Percentiles rank a stretch among this genome's conserved stretches.
These are phyloP conservation scores for Penicillium fimorum DNA, from an alignment of 495 filamentous ascomycete species.

Conservation along the genomic window DNA sequence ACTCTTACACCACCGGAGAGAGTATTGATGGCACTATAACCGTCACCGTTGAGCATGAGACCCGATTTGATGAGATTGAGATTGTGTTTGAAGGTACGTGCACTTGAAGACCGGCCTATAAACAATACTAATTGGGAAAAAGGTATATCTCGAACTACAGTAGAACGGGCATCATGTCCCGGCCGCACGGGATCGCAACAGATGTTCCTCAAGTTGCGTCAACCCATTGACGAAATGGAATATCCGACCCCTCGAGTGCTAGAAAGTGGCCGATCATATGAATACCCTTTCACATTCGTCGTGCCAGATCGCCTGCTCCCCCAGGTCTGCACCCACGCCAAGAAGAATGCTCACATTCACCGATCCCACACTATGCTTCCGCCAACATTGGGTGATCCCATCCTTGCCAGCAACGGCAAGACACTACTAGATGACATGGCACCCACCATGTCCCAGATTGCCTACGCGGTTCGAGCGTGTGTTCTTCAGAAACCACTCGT, in stretches of 20 bases:
- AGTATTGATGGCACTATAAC: slow-evolving; percentile 56
- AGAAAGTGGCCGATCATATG: slow-evolving; percentile 64
- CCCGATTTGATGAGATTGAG: slow-evolving; percentile 73
- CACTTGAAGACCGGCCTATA: slow-evolving; percentile 26
- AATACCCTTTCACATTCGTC: slow-evolving; percentile 83
- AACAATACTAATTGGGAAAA: slow-evolving; percentile 15
- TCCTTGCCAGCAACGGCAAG: slow-evolving; percentile 49
- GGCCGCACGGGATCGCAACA: slow-evolving; percentile 54
- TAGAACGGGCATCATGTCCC: slow-evolving; percentile 51
- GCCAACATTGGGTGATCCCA: slow-evolving; percentile 73
- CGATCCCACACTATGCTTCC: slow-evolving; percentile 76
- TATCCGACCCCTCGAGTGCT: slow-evolving; percentile 71
- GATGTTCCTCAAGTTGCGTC: slow-evolving; percentile 75
- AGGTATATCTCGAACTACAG: slow-evolving; percentile 50
- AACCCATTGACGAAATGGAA: slow-evolving; percentile 67
- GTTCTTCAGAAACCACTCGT: slow-evolving; percentile 36
- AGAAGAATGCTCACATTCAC: slow-evolving; percentile 56
- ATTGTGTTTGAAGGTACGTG: slow-evolving; percentile 73
- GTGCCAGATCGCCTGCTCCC: slow-evolving; percentile 71
- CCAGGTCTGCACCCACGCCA: slow-evolving; percentile 58
- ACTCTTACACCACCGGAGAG: slow-evolving; percentile 59
- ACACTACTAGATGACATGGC: slow-evolving; percentile 72
- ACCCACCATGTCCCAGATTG: slow-evolving; percentile 75
- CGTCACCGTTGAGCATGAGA: slow-evolving; percentile 62
- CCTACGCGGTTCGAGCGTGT: slow-evolving; percentile 68